These are phyloP conservation scores for Talaromyces liani DNA, from an alignment of 495 filamentous ascomycete species.

Conservation along the genomic window DNA sequence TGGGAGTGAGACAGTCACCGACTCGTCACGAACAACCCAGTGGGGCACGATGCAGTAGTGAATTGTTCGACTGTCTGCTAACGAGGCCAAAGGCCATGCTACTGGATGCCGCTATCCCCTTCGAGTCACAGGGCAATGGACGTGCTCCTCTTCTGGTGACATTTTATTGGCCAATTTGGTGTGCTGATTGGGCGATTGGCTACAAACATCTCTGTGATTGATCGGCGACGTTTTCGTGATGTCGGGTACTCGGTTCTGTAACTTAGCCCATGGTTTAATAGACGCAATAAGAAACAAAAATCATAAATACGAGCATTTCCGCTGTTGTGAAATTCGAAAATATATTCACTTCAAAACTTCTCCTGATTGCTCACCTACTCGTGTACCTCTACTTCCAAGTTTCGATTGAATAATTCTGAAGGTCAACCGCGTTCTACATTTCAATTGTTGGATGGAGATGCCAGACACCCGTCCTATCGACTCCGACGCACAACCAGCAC, in stretches of 20 bases:
- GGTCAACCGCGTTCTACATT: neutral
- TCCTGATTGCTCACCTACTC: neutral
- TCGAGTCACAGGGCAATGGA: neutral
- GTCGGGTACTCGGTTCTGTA: neutral
- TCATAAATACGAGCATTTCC: neutral
- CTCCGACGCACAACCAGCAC: slow-evolving; percentile 2
- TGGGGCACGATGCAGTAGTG: neutral
- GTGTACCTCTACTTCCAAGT: neutral
- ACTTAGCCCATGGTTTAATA: neutral
- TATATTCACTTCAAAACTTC: neutral
- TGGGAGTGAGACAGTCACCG: neutral
- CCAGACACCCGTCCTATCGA: slow-evolving; percentile 6
- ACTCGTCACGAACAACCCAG: neutral
- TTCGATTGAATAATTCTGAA: neutral
- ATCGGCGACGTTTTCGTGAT: neutral
- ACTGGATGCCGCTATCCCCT: neutral
- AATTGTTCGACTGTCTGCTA: neutral
- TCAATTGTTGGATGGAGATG: slow-evolving; percentile 7
- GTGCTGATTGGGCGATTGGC: neutral
- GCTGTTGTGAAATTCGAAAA: neutral
- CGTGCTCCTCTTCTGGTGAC: neutral
- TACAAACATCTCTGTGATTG: neutral
- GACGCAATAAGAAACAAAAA: neutral
- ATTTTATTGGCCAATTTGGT: neutral
- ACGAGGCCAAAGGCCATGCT: neutral